phyloP scores from a whole-genome alignment of 495 filamentous ascomycete genomes.

The Podospora fimiseda region DNA sequence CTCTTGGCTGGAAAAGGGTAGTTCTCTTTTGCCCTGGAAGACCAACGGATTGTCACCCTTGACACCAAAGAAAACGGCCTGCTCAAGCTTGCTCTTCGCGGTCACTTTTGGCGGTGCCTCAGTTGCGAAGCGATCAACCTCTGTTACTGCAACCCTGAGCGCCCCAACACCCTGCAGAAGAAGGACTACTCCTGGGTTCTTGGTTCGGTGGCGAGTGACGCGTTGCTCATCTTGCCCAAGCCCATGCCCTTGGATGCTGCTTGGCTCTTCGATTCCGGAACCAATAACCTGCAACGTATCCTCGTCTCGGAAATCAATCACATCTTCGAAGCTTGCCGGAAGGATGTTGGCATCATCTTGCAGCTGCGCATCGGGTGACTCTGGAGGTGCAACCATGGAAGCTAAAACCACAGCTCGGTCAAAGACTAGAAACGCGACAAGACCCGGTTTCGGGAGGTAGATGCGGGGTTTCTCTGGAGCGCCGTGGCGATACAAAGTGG shows the following conservation, averaged over 20 bases:
- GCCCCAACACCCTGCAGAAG: conserved; percentile 75
- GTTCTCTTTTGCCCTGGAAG: conserved; percentile 57
- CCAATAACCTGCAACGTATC: conserved; percentile 53
- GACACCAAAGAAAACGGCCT: conserved; percentile 86
- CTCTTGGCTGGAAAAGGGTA: conserved; percentile 59
- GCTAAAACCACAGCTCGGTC: conserved; percentile 67
- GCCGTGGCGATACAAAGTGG: conserved; percentile 33
- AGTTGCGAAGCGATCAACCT: conserved; percentile 46
- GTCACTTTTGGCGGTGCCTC: conserved; percentile 52
- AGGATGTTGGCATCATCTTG: conserved; percentile 54
- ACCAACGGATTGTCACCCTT: conserved; percentile 74
- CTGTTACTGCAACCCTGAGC: conserved; percentile 60
- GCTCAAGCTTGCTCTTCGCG: conserved; percentile 82
- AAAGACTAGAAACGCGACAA: conserved; percentile 79
- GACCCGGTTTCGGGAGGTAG: conserved; percentile 66
- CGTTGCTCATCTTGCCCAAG: conserved; percentile 35
- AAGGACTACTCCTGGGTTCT: conserved; percentile 60
- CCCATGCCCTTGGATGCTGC: conserved; percentile 22
- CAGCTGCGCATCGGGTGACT: conserved; percentile 64
- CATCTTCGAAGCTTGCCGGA: conserved; percentile 69
- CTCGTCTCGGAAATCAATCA: conserved; percentile 70
- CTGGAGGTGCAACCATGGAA: conserved; percentile 55
- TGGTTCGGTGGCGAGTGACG: conserved; percentile 43
- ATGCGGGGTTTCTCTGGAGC: conserved; percentile 54
- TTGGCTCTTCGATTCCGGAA: conserved; percentile 53